Evolutionary conservation across 2,329 filamentous ascomycete species (phyloP).

Genomic region (Pestalotiopsis sp.): DNA sequence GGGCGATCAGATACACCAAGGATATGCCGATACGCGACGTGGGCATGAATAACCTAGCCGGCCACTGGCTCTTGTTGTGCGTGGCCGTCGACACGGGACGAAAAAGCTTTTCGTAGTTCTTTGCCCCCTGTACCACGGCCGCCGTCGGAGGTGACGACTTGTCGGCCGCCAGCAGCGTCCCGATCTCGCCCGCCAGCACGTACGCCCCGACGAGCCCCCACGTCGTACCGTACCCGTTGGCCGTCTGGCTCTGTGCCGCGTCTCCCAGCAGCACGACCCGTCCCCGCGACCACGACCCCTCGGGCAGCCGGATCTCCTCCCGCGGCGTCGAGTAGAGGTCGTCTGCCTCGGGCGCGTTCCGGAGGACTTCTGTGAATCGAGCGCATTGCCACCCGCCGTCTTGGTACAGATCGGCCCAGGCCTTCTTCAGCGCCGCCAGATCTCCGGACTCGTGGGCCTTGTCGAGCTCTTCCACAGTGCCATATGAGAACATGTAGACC

Average conservation of each 20-base stretch:
- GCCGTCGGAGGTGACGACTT: background rate
- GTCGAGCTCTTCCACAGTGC: background rate
- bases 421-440: slow-evolving; percentile 8
- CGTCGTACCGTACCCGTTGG: background rate
- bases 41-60: background rate
- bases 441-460: slow-evolving; percentile 7
- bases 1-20: background rate
- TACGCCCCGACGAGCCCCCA: background rate
- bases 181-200: background rate
- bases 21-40: background rate
- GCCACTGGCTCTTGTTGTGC: background rate
- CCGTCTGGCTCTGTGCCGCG: background rate
- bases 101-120: slow-evolving; percentile 3
- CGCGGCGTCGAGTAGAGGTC: background rate
- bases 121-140: slow-evolving; percentile 6
- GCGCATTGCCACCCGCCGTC: slow-evolving; percentile 9
- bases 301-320: background rate
- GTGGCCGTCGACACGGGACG: slow-evolving; percentile 1
- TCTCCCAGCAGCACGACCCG: background rate
- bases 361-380: slow-evolving; percentile 23
- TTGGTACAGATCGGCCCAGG: slow-evolving; percentile 6
- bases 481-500: slow-evolving; percentile 8
- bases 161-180: background rate
- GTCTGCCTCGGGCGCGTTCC: background rate
- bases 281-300: background rate